Conservation (phyloP, 169 alveolate genomes). For the Cardiosporidium cionae region DNA sequence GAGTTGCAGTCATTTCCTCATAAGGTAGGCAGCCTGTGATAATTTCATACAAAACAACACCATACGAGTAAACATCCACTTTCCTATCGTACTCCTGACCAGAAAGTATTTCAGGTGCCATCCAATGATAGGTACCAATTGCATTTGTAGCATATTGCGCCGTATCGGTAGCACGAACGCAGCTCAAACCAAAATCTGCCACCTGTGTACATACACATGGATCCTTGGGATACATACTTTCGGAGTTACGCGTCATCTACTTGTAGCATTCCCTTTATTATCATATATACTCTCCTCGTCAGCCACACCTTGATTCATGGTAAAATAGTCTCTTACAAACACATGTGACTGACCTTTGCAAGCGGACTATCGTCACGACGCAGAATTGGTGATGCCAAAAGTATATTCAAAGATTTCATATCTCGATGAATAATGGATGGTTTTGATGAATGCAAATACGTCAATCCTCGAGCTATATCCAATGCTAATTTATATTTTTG, state of each 20-base stretch:
- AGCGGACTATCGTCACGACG: slow-evolving; percentile 13
- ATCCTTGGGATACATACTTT: no score
- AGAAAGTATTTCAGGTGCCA: slow-evolving; percentile 84
- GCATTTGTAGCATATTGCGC: no score
- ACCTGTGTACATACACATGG: no score
- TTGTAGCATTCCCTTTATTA: no score
- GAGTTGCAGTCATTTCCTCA: no score
- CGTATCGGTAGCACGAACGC: no score
- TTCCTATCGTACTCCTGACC: slow-evolving; percentile 7
- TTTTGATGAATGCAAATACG: slow-evolving; percentile 64
- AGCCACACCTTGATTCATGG: no score
- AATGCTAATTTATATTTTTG: slow-evolving; percentile 60
- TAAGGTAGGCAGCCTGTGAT: slow-evolving; percentile 69
- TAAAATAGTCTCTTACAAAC: no score
- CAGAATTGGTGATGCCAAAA: slow-evolving; percentile 44
- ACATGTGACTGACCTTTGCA: no score
- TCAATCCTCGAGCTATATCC: slow-evolving; percentile 79
- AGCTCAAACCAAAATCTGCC: slow-evolving; percentile 33
- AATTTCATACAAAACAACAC: slow-evolving; percentile 72
- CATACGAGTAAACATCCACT: slow-evolving; percentile 69
- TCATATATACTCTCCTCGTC: no score
- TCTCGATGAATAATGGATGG: slow-evolving; percentile 83
- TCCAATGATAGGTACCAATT: slow-evolving; percentile 79
- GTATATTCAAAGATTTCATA: slow-evolving; percentile 70
- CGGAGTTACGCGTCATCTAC: neutral